These are phyloP conservation scores for Tephrocybe sp. DNA, from an alignment of 768 basidiomycete genomes.

Conservation along the genomic window DNA sequence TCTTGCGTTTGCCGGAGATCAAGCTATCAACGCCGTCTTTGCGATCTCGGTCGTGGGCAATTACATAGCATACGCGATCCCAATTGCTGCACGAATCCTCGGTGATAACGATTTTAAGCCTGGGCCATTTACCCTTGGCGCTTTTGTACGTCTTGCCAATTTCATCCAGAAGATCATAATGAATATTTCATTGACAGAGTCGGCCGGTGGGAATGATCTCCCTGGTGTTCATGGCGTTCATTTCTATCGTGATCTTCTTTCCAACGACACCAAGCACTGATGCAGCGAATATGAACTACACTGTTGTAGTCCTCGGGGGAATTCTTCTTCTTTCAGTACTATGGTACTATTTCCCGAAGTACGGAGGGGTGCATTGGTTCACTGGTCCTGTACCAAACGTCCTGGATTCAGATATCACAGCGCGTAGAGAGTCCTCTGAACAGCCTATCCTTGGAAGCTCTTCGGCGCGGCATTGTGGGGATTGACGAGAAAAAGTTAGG, in stretches of 20 bases:
- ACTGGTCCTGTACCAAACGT: constrained; percentile 21
- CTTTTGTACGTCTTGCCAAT: constrained; percentile 22
- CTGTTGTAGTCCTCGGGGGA: constrained; percentile 55
- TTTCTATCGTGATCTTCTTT: constrained; percentile 51
- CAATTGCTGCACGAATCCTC: constrained; percentile 49
- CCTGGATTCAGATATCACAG: too few species aligned
- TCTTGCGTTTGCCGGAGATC: constrained; percentile 56
- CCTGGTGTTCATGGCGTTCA: constrained; percentile 55
- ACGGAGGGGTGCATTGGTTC: constrained; percentile 28
- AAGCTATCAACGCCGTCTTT: constrained; percentile 62
- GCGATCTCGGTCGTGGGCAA: constrained; percentile 40
- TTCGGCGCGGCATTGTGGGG: too few species aligned
- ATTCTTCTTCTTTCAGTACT: constrained; percentile 46
- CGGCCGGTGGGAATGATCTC: constrained; percentile 44
- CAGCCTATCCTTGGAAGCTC: too few species aligned
- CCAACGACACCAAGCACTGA: constrained; percentile 42
- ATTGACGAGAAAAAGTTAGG: too few species aligned
- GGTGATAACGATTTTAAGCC: constrained; percentile 48
- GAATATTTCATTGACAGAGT: constrained; percentile 29
- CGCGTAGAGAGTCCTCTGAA: too few species aligned
- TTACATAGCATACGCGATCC: constrained; percentile 53
- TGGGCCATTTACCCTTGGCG: constrained; percentile 55
- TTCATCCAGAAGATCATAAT: background rate
- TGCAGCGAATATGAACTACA: constrained; percentile 56
- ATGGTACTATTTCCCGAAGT: constrained; percentile 59